phyloP scores from a whole-genome alignment of 2,329 filamentous ascomycete genomes.

The Aspergillus nomiae region DNA sequence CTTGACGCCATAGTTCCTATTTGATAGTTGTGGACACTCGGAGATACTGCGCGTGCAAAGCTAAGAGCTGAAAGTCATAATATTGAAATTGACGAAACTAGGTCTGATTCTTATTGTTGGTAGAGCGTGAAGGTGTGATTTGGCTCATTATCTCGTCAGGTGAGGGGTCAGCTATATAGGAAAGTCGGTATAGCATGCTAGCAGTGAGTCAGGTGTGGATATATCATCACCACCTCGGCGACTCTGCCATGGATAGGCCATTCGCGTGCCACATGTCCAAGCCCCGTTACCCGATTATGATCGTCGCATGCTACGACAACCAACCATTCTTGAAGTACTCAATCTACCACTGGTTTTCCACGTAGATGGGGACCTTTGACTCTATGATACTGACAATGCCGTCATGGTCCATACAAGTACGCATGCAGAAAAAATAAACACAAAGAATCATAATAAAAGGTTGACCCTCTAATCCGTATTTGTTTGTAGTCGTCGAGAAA shows the following conservation, averaged over 20 bases:
- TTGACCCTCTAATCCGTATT: not conserved
- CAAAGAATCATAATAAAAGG: not conserved
- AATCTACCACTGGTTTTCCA: not conserved
- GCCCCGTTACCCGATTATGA: constrained; percentile 7
- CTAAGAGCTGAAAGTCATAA: not conserved
- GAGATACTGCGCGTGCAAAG: not conserved
- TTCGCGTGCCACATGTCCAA: constrained; percentile 11
- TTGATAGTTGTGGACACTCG: not conserved
- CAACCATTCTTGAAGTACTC: not conserved
- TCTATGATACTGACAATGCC: not conserved
- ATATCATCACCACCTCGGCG: not conserved
- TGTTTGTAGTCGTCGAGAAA: not conserved
- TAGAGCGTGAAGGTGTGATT: not conserved
- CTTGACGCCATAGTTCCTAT: not conserved
- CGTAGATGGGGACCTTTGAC: not conserved
- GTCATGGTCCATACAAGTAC: not conserved
- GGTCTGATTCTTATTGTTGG: not conserved
- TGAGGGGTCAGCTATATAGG: not conserved
- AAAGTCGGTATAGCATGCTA: not conserved
- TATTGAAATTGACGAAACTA: not conserved
- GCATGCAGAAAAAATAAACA: no score
- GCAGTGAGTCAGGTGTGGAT: constrained; percentile 1
- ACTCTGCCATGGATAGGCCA: constrained; percentile 8
- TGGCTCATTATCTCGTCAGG: constrained; percentile 3
- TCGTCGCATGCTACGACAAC: not conserved